A percentile compares a stretch with the other conserved stretches of the same genome.
Evolutionary conservation across 2,329 filamentous ascomycete species (phyloP).

Genomic region (Gaeumannomyces tritici): DNA sequence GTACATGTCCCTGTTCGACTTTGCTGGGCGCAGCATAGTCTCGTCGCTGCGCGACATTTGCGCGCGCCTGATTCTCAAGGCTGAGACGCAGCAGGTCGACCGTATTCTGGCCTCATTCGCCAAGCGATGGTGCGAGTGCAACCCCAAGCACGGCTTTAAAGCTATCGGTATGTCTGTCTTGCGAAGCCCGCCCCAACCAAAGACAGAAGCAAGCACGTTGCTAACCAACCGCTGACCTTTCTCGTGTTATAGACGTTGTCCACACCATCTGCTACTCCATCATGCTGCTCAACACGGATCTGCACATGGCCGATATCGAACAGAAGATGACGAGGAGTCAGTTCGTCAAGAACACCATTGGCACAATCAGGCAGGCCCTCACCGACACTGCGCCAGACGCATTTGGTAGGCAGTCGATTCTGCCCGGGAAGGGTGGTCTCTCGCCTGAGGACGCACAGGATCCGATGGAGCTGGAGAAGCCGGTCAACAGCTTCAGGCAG

Average conservation of each 20-base stretch:
- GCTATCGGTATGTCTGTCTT: constrained; percentile 52
- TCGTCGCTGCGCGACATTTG: constrained; percentile 72
- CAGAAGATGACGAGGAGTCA: constrained; percentile 92
- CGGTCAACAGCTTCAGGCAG: constrained; percentile 26
- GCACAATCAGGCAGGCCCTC: constrained; percentile 71
- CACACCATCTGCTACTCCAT: constrained; percentile 97
- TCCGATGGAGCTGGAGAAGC: constrained; percentile 26
- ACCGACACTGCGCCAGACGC: constrained; percentile 61
- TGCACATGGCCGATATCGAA: constrained; percentile 91
- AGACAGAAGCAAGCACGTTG: neutral
- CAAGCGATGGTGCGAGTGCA: constrained; percentile 86
- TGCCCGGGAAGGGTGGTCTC: constrained; percentile 26
- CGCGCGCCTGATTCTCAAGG: constrained; percentile 69
- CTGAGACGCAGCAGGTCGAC: constrained; percentile 94
- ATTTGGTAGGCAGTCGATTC: constrained; percentile 49
- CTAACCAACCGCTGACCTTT: neutral
- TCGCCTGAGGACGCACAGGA: constrained; percentile 21
- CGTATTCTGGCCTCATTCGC: constrained; percentile 86
- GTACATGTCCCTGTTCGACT: constrained; percentile 91
- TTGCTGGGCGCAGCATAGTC: constrained; percentile 71
- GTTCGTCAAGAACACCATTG: constrained; percentile 94
- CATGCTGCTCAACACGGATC: constrained; percentile 88
- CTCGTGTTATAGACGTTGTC: constrained; percentile 60
- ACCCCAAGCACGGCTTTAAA: constrained; percentile 88
- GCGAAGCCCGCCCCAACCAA: neutral